Conservation (phyloP, 768 basidiomycete species). For the Mycena epipterygia region DNA sequence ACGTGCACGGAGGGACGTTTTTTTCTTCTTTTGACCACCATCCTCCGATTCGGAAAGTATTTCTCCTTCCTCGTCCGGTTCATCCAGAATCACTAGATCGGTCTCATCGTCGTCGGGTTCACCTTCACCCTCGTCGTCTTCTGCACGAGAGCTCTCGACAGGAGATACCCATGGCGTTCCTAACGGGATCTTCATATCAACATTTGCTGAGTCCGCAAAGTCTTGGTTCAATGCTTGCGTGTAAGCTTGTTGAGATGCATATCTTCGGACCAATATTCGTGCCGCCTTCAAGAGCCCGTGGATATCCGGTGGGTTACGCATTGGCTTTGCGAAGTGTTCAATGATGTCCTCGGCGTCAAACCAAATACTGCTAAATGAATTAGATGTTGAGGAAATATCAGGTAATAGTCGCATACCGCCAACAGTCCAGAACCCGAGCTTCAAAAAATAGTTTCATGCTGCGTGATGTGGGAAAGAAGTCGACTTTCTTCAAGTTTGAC, state of each 20-base stretch:
- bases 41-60: too few species aligned
- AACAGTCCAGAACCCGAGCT: slow-evolving; percentile 21
- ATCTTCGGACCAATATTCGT: too few species aligned
- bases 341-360: neutral
- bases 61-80: neutral
- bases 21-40: neutral
- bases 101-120: neutral
- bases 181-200: neutral
- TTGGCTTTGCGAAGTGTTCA: neutral
- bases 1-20: neutral
- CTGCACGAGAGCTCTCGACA: neutral
- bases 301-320: too few species aligned
- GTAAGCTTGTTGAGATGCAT: slow-evolving; percentile 1
- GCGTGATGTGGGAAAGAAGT: too few species aligned
- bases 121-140: neutral
- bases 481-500: slow-evolving; percentile 34
- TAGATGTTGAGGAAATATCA: neutral
- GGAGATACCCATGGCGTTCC: neutral
- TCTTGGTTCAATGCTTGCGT: neutral
- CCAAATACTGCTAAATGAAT: neutral
- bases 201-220: neutral
- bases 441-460: slow-evolving; percentile 39
- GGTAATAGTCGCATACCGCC: slow-evolving; percentile 9
- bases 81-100: neutral
- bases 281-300: too few species aligned